Conservation (phyloP, 2,329 filamentous ascomycete species). For the Aureobasidium leucospermi region DNA sequence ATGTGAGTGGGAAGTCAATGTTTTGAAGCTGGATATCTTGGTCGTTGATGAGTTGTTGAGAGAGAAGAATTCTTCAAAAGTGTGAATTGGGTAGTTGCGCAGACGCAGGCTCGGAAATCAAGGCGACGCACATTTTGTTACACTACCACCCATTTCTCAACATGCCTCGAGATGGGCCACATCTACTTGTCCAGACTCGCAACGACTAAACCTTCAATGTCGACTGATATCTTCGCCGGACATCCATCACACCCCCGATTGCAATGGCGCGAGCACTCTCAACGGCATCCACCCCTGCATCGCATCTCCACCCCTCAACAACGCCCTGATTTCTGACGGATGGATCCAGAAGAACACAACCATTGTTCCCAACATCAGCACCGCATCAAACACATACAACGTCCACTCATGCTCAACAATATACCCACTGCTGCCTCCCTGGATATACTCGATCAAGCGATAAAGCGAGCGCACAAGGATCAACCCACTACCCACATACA, state of each 20-base stretch:
- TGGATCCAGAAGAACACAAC: conserved; percentile 16
- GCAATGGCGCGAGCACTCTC: not conserved
- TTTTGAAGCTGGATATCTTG: no score
- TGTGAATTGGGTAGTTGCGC: no score
- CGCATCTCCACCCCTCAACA: not conserved
- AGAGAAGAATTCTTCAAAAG: no score
- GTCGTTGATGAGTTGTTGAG: no score
- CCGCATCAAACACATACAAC: conserved; percentile 40
- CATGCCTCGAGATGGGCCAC: no score
- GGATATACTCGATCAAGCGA: conserved; percentile 41
- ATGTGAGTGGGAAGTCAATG: no score
- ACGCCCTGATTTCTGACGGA: not conserved
- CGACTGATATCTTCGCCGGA: no score
- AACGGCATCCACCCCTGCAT: not conserved
- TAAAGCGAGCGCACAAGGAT: conserved; percentile 43
- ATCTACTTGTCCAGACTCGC: no score
- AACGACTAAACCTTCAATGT: no score
- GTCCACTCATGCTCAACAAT: conserved; percentile 36
- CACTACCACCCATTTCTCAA: no score
- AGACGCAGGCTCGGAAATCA: no score
- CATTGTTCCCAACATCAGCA: conserved; percentile 31
- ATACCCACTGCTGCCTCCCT: conserved; percentile 34
- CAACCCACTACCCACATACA: conserved; percentile 33
- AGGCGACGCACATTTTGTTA: no score
- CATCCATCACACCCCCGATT: not conserved